These are phyloP conservation scores for Barnettozyma botsteinii DNA, from an alignment of 805 yeast species.

Conservation along the genomic window DNA sequence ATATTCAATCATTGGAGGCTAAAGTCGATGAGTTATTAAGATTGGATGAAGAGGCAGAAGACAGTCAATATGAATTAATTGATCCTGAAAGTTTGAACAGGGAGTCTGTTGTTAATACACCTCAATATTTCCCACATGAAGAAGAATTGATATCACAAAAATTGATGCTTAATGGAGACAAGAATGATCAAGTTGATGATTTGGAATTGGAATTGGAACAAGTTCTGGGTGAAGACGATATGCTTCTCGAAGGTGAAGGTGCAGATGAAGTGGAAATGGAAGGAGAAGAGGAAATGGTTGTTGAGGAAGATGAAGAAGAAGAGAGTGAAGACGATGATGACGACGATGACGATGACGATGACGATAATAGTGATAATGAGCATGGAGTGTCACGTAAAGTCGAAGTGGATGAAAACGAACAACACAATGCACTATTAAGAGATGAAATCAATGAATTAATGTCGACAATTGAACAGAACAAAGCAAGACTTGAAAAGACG, in stretches of 20 bases:
- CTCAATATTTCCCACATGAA: slow-evolving; percentile 16
- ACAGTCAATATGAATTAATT: slow-evolving; percentile 66
- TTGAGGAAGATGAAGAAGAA: slow-evolving; percentile 33
- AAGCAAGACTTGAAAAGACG: slow-evolving; percentile 64
- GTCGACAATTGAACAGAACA: slow-evolving; percentile 68
- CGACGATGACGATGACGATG: slow-evolving; percentile 40
- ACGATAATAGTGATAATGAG: slow-evolving; percentile 49
- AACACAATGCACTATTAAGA: slow-evolving; percentile 65
- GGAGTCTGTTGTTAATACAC: slow-evolving; percentile 18
- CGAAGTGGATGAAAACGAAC: slow-evolving; percentile 43
- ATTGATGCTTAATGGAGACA: slow-evolving; percentile 3
- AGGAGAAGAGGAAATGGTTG: slow-evolving; percentile 22
- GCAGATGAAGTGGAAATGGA: slow-evolving; percentile 22
- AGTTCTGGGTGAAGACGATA: slow-evolving; percentile 34
- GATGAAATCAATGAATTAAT: slow-evolving; percentile 87
- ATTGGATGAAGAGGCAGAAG: slow-evolving; percentile 80
- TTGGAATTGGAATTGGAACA: slow-evolving; percentile 54
- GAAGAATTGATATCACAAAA: slow-evolving; percentile 4
- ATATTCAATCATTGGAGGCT: slow-evolving; percentile 71
- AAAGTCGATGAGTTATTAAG: slow-evolving; percentile 71
- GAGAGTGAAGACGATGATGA: slow-evolving; percentile 24
- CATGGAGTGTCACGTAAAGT: slow-evolving; percentile 45
- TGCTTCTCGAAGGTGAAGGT: slow-evolving; percentile 22
- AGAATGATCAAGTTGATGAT: slow-evolving; percentile 33
- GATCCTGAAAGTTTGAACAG: slow-evolving; percentile 40